Percentiles rank a stretch among this genome's conserved stretches.
phyloP scores from a whole-genome alignment of 2,329 filamentous ascomycete species.

The Colletotrichum acutatum region DNA sequence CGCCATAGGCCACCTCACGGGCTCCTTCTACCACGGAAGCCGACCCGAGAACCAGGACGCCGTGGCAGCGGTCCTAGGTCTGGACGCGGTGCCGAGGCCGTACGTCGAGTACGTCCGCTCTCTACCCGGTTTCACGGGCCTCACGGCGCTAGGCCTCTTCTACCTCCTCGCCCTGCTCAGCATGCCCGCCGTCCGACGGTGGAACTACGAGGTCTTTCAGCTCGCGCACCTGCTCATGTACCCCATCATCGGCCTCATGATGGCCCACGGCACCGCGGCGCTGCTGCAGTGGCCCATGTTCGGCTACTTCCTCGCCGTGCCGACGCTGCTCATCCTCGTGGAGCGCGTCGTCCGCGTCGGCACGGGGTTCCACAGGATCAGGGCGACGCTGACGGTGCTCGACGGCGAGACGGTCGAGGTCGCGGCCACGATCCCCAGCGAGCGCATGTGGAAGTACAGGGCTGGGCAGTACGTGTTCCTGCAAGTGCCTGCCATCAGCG shows the following conservation, averaged over 20 bases:
- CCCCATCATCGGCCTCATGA: conserved; percentile 65
- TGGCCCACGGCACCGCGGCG: conserved; percentile 62
- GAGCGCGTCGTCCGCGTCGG: conserved; percentile 59
- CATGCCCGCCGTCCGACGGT: conserved; percentile 59
- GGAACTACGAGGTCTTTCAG: conserved; percentile 68
- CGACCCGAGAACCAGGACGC: conserved; percentile 53
- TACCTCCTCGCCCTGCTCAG: conserved; percentile 60
- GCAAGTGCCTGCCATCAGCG: conserved; percentile 62
- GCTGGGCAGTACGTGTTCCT: conserved; percentile 69
- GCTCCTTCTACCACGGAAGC: conserved; percentile 63
- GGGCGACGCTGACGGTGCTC: conserved; percentile 58
- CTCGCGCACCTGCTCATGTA: conserved; percentile 68
- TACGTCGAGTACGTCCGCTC: conserved; percentile 60
- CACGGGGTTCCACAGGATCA: conserved; percentile 59
- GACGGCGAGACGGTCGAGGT: conserved; percentile 65
- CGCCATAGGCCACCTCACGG: conserved; percentile 63
- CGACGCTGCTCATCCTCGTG: conserved; percentile 59
- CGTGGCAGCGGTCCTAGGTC: conserved; percentile 56
- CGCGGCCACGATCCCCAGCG: conserved; percentile 57
- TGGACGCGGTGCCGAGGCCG: conserved; percentile 52
- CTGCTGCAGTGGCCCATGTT: conserved; percentile 67
- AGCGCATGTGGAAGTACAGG: conserved; percentile 62
- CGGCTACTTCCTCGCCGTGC: conserved; percentile 66
- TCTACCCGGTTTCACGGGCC: conserved; percentile 61
- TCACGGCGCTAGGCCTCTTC: conserved; percentile 60